Percentiles rank a stretch among this genome's conserved stretches.
phyloP scores from a whole-genome alignment of 2,329 filamentous ascomycete genomes.

The Amphichorda felina region DNA sequence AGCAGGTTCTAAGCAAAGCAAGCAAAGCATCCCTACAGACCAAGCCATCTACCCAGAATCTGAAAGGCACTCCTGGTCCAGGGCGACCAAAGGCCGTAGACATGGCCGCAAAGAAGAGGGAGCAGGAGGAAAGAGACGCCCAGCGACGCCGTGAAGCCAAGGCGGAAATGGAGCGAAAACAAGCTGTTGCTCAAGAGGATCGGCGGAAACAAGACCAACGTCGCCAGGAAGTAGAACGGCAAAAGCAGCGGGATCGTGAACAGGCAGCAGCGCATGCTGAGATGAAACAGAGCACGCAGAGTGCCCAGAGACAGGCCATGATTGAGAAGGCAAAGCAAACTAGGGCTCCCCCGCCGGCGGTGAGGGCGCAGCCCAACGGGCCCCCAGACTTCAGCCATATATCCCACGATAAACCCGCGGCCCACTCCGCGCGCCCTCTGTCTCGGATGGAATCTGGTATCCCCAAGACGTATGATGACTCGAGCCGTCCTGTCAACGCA shows the following conservation, averaged over 20 bases:
- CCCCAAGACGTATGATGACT: conserved; percentile 44
- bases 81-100: conserved; percentile 61
- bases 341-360: conserved; percentile 47
- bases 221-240: conserved; percentile 49
- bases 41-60: conserved; percentile 42
- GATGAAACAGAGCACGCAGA: conserved; percentile 40
- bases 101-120: conserved; percentile 68
- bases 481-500: conserved; percentile 47
- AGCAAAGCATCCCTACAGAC: conserved; percentile 55
- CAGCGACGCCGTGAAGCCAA: conserved; percentile 74
- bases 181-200: conserved; percentile 54
- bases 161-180: conserved; percentile 67
- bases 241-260: conserved; percentile 49
- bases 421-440: conserved; percentile 27
- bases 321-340: conserved; percentile 56
- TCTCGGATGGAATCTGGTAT: conserved; percentile 48
- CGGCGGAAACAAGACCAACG: conserved; percentile 47
- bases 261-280: conserved; percentile 50
- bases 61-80: conserved; percentile 49
- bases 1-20: conserved; percentile 46
- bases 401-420: conserved; percentile 15
- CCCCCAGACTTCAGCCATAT: conserved; percentile 29
- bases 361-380: conserved; percentile 40
- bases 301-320: conserved; percentile 48
- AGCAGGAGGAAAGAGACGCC: conserved; percentile 71